These are phyloP conservation scores for Debaryomyces maramus DNA, from an alignment of 805 yeast genomes.

Conservation along the genomic window DNA sequence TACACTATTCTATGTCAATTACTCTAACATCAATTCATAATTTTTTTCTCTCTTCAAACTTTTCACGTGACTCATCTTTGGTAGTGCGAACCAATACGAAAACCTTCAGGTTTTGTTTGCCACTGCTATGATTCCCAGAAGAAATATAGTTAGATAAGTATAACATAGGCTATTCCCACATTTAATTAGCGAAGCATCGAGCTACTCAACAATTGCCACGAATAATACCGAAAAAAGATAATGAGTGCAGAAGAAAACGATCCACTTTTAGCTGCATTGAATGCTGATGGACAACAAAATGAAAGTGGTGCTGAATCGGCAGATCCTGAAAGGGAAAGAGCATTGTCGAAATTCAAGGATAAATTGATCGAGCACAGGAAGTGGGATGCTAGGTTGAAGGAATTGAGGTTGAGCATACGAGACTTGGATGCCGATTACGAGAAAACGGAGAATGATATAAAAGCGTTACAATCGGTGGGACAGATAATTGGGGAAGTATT, in stretches of 20 bases:
- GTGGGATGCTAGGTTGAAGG: constrained; percentile 89
- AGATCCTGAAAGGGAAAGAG: constrained; percentile 75
- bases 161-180: not conserved
- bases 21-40: not conserved
- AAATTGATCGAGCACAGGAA: constrained; percentile 90
- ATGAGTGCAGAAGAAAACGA: constrained; percentile 66
- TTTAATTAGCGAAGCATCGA: too few relatives aligned
- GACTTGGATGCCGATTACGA: constrained; percentile 81
- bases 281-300: constrained; percentile 35
- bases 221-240: not conserved
- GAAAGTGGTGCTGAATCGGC: constrained; percentile 32
- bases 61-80: constrained; percentile 1
- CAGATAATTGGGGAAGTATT: constrained; percentile 96
- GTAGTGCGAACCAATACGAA: not conserved
- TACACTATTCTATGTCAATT: too few relatives aligned
- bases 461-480: constrained; percentile 95
- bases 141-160: not conserved
- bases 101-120: not conserved
- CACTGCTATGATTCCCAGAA: not conserved
- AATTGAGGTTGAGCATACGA: constrained; percentile 77
- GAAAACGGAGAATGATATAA: constrained; percentile 95
- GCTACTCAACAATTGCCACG: not conserved
- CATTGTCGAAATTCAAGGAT: constrained; percentile 75
- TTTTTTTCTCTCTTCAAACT: constrained; percentile 1
- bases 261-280: constrained; percentile 72